phyloP scores from a whole-genome alignment of 768 basidiomycete species.

The Xerocomus spinulosus region DNA sequence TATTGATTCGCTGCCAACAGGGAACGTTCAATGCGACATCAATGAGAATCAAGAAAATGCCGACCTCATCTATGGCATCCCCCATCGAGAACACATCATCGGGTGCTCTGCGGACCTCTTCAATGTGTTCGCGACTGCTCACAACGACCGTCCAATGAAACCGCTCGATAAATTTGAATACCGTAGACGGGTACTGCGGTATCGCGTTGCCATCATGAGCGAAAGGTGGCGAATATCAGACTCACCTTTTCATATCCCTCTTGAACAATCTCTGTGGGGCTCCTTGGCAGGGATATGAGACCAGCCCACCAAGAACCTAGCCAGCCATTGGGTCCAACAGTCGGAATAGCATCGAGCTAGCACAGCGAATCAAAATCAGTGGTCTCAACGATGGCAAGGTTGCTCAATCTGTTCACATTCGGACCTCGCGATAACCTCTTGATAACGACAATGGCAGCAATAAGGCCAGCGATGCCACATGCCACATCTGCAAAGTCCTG shows the following conservation, averaged over 20 bases:
- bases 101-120: conserved; percentile 38
- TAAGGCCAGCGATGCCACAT: background rate
- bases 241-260: conserved; percentile 32
- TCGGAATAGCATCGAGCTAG: conserved; percentile 28
- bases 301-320: conserved; percentile 25
- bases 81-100: conserved; percentile 35
- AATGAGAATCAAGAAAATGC: background rate
- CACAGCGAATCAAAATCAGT: no score
- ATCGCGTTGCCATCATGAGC: background rate
- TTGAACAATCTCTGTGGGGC: conserved; percentile 16
- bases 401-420: background rate
- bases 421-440: background rate
- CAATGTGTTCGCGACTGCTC: conserved; percentile 26
- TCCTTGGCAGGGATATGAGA: conserved; percentile 7
- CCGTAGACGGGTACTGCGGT: conserved; percentile 22
- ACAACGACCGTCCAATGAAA: conserved; percentile 38
- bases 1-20: conserved; percentile 30
- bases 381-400: no score
- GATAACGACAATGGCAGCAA: background rate
- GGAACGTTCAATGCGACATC: background rate
- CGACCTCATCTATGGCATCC: conserved; percentile 13
- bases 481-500: no score
- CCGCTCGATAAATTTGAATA: conserved; percentile 27
- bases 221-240: background rate
- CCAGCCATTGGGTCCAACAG: conserved; percentile 22